A percentile compares a stretch with the other conserved stretches of the same genome.
phyloP scores from a whole-genome alignment of 345 rosid species.

The Lumnitzera racemosa region DNA sequence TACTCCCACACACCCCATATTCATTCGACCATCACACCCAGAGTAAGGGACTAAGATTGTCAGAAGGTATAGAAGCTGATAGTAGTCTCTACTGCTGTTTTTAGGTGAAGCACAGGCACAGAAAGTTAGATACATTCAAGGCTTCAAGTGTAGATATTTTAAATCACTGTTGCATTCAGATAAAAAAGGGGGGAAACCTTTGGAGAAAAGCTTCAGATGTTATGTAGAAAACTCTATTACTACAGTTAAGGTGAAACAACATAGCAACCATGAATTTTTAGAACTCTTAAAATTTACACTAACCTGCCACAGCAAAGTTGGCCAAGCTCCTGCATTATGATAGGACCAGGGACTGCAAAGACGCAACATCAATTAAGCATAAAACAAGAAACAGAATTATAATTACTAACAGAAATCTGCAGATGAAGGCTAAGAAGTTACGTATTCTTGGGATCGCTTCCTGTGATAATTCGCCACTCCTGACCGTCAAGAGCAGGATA shows the following conservation, averaged over 20 bases:
- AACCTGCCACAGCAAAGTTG: constrained; percentile 97
- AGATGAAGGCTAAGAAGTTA: constrained; percentile 12
- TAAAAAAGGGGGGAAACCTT: no score
- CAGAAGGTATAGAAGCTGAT: no score
- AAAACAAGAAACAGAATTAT: constrained; percentile 1
- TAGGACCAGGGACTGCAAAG: constrained; percentile 87
- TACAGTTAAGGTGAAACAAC: neutral
- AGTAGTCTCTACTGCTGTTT: no score
- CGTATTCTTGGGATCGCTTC: constrained; percentile 95
- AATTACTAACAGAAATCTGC: constrained; percentile 4
- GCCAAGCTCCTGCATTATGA: constrained; percentile 96
- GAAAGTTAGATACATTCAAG: no score
- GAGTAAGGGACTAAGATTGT: no score
- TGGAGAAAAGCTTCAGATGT: no score
- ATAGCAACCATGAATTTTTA: neutral
- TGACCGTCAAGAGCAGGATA: constrained; percentile 82
- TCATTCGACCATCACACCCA: no score
- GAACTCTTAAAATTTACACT: constrained; percentile 14
- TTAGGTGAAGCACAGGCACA: no score
- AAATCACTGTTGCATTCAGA: no score
- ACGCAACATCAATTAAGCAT: constrained; percentile 10
- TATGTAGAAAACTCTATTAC: neutral
- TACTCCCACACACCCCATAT: no score
- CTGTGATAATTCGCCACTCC: constrained; percentile 83
- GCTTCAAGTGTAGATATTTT: no score